phyloP scores from a whole-genome alignment of 495 filamentous ascomycete species.

The Daldinia vernicosa region DNA sequence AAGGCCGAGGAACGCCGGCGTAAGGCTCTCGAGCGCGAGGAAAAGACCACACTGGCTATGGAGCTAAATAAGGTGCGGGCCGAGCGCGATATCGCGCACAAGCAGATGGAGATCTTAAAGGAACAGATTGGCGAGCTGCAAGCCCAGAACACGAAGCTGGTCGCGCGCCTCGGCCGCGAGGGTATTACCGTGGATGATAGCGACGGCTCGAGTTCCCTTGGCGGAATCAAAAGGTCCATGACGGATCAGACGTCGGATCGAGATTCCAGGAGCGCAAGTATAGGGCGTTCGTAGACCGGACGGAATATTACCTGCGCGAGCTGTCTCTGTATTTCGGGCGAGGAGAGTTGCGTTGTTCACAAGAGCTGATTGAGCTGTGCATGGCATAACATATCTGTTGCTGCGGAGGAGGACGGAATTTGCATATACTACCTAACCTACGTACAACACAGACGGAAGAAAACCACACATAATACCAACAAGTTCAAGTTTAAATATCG shows the following conservation, averaged over 20 bases:
- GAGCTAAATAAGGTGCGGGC: constrained; percentile 63
- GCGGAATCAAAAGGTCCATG: constrained; percentile 21
- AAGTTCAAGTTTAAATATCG: too few relatives aligned
- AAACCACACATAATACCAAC: neutral
- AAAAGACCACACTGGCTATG: constrained; percentile 54
- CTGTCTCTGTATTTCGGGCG: neutral
- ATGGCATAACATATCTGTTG: neutral
- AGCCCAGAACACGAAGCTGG: constrained; percentile 69
- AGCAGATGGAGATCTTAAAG: constrained; percentile 69
- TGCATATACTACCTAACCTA: too few relatives aligned
- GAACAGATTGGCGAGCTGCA: constrained; percentile 72
- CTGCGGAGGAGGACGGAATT: too few relatives aligned
- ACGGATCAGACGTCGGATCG: constrained; percentile 14
- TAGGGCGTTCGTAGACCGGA: neutral
- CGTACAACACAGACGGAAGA: too few relatives aligned
- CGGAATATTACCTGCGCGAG: neutral
- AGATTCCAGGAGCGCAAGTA: neutral
- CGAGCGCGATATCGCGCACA: constrained; percentile 64
- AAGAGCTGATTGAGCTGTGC: neutral
- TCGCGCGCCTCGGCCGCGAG: constrained; percentile 59
- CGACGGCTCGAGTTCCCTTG: neutral
- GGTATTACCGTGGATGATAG: constrained; percentile 35
- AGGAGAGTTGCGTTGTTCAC: neutral
- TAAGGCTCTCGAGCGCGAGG: constrained; percentile 65
- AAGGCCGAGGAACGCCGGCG: constrained; percentile 67